Conservation (phyloP, 73 alveolate genomes). For the Tetrahymena borealis region DNA sequence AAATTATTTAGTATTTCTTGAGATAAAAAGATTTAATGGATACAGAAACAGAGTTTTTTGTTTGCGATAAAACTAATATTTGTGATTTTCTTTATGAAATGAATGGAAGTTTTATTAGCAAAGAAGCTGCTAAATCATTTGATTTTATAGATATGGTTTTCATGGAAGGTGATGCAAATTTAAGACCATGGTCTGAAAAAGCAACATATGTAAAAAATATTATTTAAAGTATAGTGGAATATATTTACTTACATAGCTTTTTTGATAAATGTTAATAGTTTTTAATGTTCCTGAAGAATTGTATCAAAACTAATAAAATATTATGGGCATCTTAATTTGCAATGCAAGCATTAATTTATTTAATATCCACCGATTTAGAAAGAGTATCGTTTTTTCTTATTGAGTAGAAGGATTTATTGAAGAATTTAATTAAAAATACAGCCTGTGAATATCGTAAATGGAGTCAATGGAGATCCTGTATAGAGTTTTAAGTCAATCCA, state of each 20-base stretch:
- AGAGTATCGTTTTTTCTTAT: not conserved
- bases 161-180: slow-evolving; percentile 76
- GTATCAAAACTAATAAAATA: slow-evolving; percentile 72
- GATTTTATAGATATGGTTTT: slow-evolving; percentile 79
- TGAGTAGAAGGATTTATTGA: not conserved
- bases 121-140: slow-evolving; percentile 59
- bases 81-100: slow-evolving; percentile 69
- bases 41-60: slow-evolving; percentile 33
- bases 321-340: slow-evolving; percentile 78
- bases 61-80: slow-evolving; percentile 12
- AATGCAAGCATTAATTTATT: slow-evolving; percentile 62
- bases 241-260: no score
- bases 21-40: slow-evolving; percentile 33
- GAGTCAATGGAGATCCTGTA: not conserved
- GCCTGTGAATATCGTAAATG: not conserved
- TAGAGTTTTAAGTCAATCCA: not conserved
- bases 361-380: slow-evolving; percentile 58
- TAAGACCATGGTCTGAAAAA: slow-evolving; percentile 84
- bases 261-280: no score
- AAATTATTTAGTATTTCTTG: not conserved
- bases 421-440: not conserved
- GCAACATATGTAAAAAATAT: slow-evolving; percentile 38
- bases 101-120: slow-evolving; percentile 15
- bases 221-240: no score
- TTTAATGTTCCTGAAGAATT: slow-evolving; percentile 58